Percentiles rank a stretch among this genome's conserved stretches.
Conservation (phyloP, 2,329 filamentous ascomycete species). For the Fusarium guadeloupense region DNA sequence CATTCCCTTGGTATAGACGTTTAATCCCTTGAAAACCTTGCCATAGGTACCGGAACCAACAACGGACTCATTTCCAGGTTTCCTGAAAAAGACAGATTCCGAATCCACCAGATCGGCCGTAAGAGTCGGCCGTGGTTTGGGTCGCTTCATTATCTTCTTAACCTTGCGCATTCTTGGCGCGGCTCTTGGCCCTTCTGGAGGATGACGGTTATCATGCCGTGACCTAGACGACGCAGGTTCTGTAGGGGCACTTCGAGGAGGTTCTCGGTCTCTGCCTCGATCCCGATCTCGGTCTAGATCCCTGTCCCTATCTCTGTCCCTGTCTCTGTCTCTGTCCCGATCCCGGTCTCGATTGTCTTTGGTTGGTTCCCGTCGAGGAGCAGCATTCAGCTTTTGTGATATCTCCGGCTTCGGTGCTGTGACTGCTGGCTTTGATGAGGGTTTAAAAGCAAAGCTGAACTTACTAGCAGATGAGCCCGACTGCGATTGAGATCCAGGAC, state of each 20-base stretch:
- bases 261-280: conserved; percentile 51
- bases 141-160: conserved; percentile 73
- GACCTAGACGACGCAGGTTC: conserved; percentile 62
- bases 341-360: conserved; percentile 53
- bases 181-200: conserved; percentile 49
- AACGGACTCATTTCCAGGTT: conserved; percentile 96
- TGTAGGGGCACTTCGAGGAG: conserved; percentile 61
- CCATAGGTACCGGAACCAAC: conserved; percentile 96
- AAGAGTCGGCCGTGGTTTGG: conserved; percentile 76
- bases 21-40: conserved; percentile 92
- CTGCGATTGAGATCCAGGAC: conserved; percentile 61
- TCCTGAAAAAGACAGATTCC: conserved; percentile 92
- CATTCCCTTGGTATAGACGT: conserved; percentile 86
- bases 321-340: conserved; percentile 1
- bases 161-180: conserved; percentile 68
- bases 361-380: conserved; percentile 56
- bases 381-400: conserved; percentile 73
- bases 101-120: conserved; percentile 77
- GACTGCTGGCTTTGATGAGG: conserved; percentile 67
- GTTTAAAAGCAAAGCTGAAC: conserved; percentile 94
- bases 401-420: conserved; percentile 71
- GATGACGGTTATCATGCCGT: conserved; percentile 47
- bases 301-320: neutral
- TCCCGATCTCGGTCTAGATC: neutral
- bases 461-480: conserved; percentile 68